These are phyloP conservation scores for Cercospora sp. DNA, from an alignment of 2,329 filamentous ascomycete species.

Conservation along the genomic window DNA sequence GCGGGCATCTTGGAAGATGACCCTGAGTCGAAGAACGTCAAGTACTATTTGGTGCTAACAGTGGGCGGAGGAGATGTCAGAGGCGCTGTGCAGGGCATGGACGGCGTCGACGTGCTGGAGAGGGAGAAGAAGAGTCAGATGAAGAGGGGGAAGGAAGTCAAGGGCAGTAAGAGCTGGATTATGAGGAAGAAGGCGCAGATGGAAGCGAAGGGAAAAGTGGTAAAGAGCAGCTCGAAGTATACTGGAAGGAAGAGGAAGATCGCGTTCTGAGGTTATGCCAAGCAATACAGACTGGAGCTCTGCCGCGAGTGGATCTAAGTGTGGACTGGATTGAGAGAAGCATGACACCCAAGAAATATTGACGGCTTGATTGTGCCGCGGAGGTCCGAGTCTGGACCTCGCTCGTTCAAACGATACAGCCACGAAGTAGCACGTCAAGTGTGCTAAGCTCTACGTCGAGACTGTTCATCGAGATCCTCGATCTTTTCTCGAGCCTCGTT, in stretches of 20 bases:
- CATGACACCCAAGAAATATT: not conserved
- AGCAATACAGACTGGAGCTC: not conserved
- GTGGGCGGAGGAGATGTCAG: slow-evolving; percentile 84
- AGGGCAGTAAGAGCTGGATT: slow-evolving; percentile 84
- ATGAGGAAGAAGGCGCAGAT: slow-evolving; percentile 87
- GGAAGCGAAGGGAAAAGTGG: slow-evolving; percentile 90
- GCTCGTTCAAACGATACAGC: not conserved
- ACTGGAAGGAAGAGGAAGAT: slow-evolving; percentile 83
- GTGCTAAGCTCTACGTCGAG: not conserved
- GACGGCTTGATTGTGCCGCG: not conserved
- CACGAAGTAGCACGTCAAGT: not conserved
- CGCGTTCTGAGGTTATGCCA: slow-evolving; percentile 60
- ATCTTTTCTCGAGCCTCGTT: not conserved
- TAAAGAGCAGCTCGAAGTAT: slow-evolving; percentile 89
- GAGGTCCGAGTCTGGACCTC: not conserved
- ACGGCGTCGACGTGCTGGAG: slow-evolving; percentile 76
- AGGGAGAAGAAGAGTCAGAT: slow-evolving; percentile 54
- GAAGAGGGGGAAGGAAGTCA: slow-evolving; percentile 57
- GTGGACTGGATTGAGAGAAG: not conserved
- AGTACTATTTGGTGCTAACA: slow-evolving; percentile 92
- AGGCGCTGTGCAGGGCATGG: slow-evolving; percentile 84
- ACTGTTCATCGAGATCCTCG: not conserved
- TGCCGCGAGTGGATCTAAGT: not conserved
- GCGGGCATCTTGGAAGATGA: slow-evolving; percentile 95
- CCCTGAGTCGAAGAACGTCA: slow-evolving; percentile 91